Evolutionary conservation across 371 early-diverging fungal species (phyloP), one percentile per base, ranked within the genome.

Genomic region (Conidiobolus incongruus): DNA sequence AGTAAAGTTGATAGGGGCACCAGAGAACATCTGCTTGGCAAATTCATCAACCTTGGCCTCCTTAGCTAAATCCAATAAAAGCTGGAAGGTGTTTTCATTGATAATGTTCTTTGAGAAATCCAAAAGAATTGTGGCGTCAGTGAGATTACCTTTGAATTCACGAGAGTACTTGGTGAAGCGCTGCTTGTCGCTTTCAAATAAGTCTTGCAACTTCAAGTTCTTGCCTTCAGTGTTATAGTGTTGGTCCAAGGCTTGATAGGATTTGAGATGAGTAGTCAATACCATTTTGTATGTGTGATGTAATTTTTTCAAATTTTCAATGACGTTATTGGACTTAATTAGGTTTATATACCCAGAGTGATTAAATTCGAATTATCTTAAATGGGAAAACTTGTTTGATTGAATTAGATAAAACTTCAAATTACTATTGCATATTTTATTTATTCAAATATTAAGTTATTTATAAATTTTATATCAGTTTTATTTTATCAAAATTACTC

Each of bases 1-100:
- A 24, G 99, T 97, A 50, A 83, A 84, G 70, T 99, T 99, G 63
- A 99, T 94, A 49, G 68, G 75, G 45, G 84, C 83, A 38, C 98
- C 98, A n/a, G 57, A 47, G 54, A 93, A 94, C 95, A 98, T 94
- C 60, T 75, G 74, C 44, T 74, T 63, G 46, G 90, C 75, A 73
- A 75, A 75, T 38, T 72, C 75, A 53, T 77, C 78, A 32, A 95
- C 79, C 39, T 81, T 69, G 34, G 83, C 73, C 56, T 90, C 89
- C 47, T 69, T 66, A 53, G 79, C 86, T 46, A 95, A 68, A 19
- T 72, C 66, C 15, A 92, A 51, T 48, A 95, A 69, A 46, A 81
- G 60, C 29, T 62, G 48, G 37, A 89, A 62, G 38, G 84, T 87
- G 44, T 80, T 79, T 39, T 82, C 67, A 40, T 62, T 79, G 40